A percentile compares a stretch with the other conserved stretches of the same genome.
phyloP scores from a whole-genome alignment of 805 yeast species.

The Wickerhamiella azyma region DNA sequence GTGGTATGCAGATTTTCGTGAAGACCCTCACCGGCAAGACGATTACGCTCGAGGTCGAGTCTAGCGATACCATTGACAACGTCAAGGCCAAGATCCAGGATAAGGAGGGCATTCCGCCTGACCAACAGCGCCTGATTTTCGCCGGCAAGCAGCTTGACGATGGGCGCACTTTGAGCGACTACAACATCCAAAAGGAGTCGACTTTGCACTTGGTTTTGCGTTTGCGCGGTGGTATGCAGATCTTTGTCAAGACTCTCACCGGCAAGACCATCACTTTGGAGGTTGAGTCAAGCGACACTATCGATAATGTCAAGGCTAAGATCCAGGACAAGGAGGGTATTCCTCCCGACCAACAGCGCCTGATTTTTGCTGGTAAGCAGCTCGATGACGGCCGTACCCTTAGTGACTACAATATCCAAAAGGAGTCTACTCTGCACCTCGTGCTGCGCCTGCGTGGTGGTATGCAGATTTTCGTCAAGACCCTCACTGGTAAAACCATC shows the following conservation, averaged over 20 bases:
- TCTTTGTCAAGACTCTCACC: conserved; percentile 73
- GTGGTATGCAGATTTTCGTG: conserved; percentile 84
- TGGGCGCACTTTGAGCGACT: conserved; percentile 84
- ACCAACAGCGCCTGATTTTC: conserved; percentile 86
- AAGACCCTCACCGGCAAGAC: conserved; percentile 98
- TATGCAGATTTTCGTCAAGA: conserved; percentile 30
- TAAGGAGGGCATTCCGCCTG: conserved; percentile 94
- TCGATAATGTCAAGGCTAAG: conserved; percentile 87
- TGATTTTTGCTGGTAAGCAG: conserved; percentile 92
- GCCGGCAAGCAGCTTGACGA: conserved; percentile 95
- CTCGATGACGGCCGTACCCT: conserved; percentile 89
- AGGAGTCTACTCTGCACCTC: conserved; percentile 76
- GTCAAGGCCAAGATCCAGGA: conserved; percentile 89
- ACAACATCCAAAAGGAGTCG: conserved; percentile 91
- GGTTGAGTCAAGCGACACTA: conserved; percentile 88
- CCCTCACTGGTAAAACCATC: conserved; percentile 97
- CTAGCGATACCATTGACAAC: conserved; percentile 87
- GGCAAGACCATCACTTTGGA: conserved; percentile 83
- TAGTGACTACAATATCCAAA: conserved; percentile 89
- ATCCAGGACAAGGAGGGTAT: conserved; percentile 94
- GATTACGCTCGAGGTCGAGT: conserved; percentile 76
- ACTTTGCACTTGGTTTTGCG: conserved; percentile 70
- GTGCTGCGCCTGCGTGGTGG: conserved; percentile 84
- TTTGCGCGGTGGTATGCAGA: conserved; percentile 73
- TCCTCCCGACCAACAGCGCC: conserved; percentile 93